Base-by-base conservation (phyloP, 768 basidiomycete genomes). In the Myochromella boudieri region DNA sequence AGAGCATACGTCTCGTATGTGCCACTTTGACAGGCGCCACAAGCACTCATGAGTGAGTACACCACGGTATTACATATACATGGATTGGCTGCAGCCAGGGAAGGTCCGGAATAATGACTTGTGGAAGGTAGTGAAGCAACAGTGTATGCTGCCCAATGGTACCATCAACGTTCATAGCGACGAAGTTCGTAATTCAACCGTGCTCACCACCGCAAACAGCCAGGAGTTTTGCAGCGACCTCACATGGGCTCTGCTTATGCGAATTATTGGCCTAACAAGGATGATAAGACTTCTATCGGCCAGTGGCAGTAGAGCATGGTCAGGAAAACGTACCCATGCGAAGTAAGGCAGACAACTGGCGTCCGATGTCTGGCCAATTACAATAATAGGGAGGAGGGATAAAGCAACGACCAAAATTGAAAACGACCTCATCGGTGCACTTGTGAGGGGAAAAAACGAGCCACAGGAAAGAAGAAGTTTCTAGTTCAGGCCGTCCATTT, bases 1-100 rank as follows among this genome's bases (percentile, higher is more conserved):
- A 57, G 55, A 49, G 37, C 63, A 43, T 53, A 74, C 75, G 49
- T 54, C 20, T 73, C 48, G 50, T 65, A 69, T 2, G 62, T 65
- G 22, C 65, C 61, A 26, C 70, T 71, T 57, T 84, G 82, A 57
- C 82, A 84, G 27, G 70, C 58, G 18, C 71, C 78, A 60, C 82
- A 84, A 10, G 82, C 82, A 46, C 74, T 77, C 52, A 83, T 67
- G 20, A 78, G 49, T 10, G 72, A 76, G 52, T 83, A 84, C 3
- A 72, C 71, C 22, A 82, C 75, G 6, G 79, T 73, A 56, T 69
- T 83, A 55, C 82, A 84, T 53, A 75, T 69, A 50, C 82, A 83
- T 4, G 57, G 44, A 44, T 70, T 74, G 15, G 69, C 68, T 3
- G 53, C 42, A 25, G 56, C 57, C n/a, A 69, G 53, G 12, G 66